Conservation (phyloP, 148 eudicot species). For the Tetragonia tetragonoides region DNA sequence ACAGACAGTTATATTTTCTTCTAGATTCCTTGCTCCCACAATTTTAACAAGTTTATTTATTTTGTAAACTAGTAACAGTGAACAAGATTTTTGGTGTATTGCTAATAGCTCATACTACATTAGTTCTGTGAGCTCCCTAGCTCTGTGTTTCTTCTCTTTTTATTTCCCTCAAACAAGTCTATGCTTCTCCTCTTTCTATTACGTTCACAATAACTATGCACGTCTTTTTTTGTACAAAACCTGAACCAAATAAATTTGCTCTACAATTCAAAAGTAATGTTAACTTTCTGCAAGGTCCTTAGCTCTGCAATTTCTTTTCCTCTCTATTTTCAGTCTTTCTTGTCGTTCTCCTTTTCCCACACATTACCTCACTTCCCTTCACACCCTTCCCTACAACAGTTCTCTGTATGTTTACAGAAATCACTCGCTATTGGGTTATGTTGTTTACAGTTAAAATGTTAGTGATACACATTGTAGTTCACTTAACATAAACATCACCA, state of each 20-base stretch:
- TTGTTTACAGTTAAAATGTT: background rate
- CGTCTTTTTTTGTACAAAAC: background rate
- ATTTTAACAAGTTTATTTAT: background rate
- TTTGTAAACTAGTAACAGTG: background rate
- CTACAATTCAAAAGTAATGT: background rate
- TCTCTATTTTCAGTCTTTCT: background rate
- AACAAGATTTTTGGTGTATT: background rate
- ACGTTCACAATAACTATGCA: background rate
- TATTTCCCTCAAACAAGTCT: background rate
- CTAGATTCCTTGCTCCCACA: background rate
- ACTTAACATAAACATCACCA: constrained; percentile 8
- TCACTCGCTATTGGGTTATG: background rate
- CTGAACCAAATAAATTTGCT: background rate
- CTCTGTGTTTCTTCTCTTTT: background rate
- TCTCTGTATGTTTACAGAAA: background rate
- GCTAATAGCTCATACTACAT: background rate
- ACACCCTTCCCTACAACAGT: background rate
- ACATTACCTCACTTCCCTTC: background rate
- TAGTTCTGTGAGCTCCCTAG: background rate
- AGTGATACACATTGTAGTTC: background rate
- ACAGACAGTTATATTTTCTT: background rate
- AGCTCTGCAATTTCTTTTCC: background rate
- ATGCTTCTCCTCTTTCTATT: background rate
- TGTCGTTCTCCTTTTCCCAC: background rate
- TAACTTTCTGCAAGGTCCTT: background rate